phyloP scores from a whole-genome alignment of 192 early-diverging fungal species.

The Backusella psychrophila region DNA sequence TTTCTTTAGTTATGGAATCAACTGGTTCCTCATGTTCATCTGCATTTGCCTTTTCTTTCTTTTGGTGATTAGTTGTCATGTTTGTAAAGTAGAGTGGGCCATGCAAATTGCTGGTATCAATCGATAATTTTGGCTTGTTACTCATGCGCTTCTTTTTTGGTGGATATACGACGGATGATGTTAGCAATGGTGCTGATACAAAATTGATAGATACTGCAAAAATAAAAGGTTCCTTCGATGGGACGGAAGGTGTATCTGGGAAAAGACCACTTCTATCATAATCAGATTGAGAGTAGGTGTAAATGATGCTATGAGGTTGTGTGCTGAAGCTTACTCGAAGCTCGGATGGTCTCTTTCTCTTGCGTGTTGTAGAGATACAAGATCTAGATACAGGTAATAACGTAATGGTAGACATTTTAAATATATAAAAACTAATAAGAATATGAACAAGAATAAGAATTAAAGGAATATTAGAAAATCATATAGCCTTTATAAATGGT shows the following conservation, averaged over 20 bases:
- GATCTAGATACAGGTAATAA: not conserved
- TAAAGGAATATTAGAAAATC: too few species aligned
- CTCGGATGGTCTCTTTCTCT: constrained; percentile 3
- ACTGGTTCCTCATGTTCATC: not conserved
- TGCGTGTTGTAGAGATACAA: constrained; percentile 1
- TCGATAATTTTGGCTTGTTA: constrained; percentile 19
- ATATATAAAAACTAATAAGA: not conserved
- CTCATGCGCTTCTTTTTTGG: constrained; percentile 14
- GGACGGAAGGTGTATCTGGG: constrained; percentile 2
- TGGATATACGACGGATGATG: not conserved
- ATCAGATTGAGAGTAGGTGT: constrained; percentile 25
- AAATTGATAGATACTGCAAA: constrained; percentile 16
- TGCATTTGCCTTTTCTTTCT: not conserved
- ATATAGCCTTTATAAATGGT: not conserved
- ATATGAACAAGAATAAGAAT: not conserved
- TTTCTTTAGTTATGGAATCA: constrained; percentile 11
- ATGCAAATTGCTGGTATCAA: constrained; percentile 25
- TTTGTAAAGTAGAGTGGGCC: constrained; percentile 26
- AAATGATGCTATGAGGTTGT: constrained; percentile 11
- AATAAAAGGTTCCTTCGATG: not conserved
- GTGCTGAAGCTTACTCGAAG: constrained; percentile 21
- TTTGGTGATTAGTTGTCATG: constrained; percentile 28
- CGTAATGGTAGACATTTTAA: constrained; percentile 2
- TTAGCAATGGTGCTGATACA: not conserved
- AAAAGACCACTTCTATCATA: constrained; percentile 31